Conservation (phyloP, 2,329 filamentous ascomycete genomes). For the Aureobasidium leucospermi region DNA sequence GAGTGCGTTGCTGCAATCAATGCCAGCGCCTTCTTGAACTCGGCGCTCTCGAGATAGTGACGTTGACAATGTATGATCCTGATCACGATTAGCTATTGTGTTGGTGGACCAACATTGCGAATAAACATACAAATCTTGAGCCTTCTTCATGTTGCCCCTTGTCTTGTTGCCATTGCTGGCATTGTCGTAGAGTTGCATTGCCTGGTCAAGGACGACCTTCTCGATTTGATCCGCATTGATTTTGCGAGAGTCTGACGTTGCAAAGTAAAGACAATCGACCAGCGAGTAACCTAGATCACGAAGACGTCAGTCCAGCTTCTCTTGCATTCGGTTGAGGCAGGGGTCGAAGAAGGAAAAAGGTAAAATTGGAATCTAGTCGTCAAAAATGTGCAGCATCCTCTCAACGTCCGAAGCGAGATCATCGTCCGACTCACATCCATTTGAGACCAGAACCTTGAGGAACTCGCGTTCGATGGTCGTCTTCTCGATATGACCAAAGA, state of each 20-base stretch:
- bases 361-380: not conserved
- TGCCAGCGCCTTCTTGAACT: slow-evolving; percentile 52
- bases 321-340: no score
- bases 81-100: slow-evolving; percentile 21
- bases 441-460: slow-evolving; percentile 56
- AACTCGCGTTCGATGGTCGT: slow-evolving; percentile 63
- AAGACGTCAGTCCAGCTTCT: not conserved
- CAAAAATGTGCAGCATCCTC: slow-evolving; percentile 3
- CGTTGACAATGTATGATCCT: slow-evolving; percentile 59
- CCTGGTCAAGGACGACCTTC: slow-evolving; percentile 54
- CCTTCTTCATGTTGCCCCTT: slow-evolving; percentile 69
- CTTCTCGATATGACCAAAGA: slow-evolving; percentile 51
- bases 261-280: slow-evolving; percentile 45
- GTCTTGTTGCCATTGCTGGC: slow-evolving; percentile 74
- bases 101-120: slow-evolving; percentile 9
- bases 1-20: slow-evolving; percentile 67
- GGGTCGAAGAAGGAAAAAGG: not conserved
- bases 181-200: slow-evolving; percentile 69
- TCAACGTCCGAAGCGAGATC: slow-evolving; percentile 5
- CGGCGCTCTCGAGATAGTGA: slow-evolving; percentile 47
- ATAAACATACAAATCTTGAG: slow-evolving; percentile 59
- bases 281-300: slow-evolving; percentile 12
- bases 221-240: slow-evolving; percentile 41
- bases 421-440: slow-evolving; percentile 25
- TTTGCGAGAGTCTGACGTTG: slow-evolving; percentile 35